Evolutionary conservation across 2,329 filamentous ascomycete genomes (phyloP).

Genomic region (Pseudogymnoascus sp.): DNA sequence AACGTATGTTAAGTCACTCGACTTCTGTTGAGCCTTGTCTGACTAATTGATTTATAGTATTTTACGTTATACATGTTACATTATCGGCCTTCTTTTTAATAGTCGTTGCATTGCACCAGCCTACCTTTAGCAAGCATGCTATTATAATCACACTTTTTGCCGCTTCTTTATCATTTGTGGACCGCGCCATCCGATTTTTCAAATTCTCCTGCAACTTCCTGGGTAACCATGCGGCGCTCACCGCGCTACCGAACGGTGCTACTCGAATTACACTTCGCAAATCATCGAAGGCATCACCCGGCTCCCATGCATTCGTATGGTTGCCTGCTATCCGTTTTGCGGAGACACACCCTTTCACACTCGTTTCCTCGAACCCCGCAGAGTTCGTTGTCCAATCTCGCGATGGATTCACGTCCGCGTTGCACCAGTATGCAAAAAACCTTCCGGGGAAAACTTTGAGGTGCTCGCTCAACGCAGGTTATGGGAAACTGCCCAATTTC

Average conservation of each 20-base stretch:
- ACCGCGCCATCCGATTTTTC: conserved; percentile 42
- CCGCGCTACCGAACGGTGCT: conserved; percentile 44
- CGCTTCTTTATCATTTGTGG: conserved; percentile 41
- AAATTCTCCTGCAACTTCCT: conserved; percentile 22
- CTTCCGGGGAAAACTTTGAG: conserved; percentile 41
- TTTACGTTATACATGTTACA: conserved; percentile 44
- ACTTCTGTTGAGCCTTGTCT: not conserved
- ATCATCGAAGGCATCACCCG: conserved; percentile 36
- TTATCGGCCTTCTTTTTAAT: conserved; percentile 42
- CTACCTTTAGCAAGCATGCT: conserved; percentile 33
- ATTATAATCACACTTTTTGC: conserved; percentile 36
- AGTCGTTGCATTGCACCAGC: conserved; percentile 43
- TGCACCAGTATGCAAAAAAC: conserved; percentile 42
- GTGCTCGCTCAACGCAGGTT: conserved; percentile 50
- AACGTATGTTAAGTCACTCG: conserved; percentile 21
- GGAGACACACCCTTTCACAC: conserved; percentile 58
- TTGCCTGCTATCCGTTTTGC: conserved; percentile 47
- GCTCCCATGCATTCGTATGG: conserved; percentile 57
- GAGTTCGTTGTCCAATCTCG: conserved; percentile 51
- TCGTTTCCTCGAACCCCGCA: conserved; percentile 38
- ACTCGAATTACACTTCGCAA: conserved; percentile 49
- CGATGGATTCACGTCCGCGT: conserved; percentile 49
- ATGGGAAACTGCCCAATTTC: conserved; percentile 46
- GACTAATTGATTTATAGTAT: conserved; percentile 25
- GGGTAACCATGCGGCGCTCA: conserved; percentile 45